phyloP scores from a whole-genome alignment of 1,284 basidiomycete species.

The Fomitiporia mediterranea region DNA sequence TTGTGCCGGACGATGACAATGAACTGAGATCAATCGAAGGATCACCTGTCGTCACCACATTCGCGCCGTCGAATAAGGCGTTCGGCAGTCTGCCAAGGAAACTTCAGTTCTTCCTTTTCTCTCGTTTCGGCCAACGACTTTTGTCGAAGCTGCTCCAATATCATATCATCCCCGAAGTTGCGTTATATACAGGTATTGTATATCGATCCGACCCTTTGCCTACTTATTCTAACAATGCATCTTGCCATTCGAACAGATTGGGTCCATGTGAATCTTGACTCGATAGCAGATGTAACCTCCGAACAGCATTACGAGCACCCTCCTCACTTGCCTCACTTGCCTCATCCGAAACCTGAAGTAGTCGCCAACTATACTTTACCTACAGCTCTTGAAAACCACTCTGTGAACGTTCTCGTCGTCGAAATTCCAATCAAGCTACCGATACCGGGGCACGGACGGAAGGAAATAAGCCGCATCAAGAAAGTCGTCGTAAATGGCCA shows the following conservation, averaged over 20 bases:
- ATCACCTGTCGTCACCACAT: slow-evolving; percentile 51
- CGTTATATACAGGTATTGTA: slow-evolving; percentile 51
- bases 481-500: slow-evolving; percentile 50
- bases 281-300: neutral
- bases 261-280: neutral
- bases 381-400: slow-evolving; percentile 46
- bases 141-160: slow-evolving; percentile 62
- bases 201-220: too few species aligned
- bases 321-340: neutral
- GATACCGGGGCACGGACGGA: slow-evolving; percentile 25
- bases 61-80: slow-evolving; percentile 62
- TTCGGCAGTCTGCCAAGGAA: slow-evolving; percentile 54
- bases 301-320: neutral
- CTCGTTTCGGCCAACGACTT: slow-evolving; percentile 53
- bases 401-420: slow-evolving; percentile 45
- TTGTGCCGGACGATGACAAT: slow-evolving; percentile 34
- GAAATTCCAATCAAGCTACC: slow-evolving; percentile 39
- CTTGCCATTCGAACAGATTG: neutral
- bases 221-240: too few species aligned
- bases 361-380: slow-evolving; percentile 43
- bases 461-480: slow-evolving; percentile 37
- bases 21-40: slow-evolving; percentile 41
- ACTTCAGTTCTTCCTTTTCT: slow-evolving; percentile 62
- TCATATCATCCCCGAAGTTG: slow-evolving; percentile 57
- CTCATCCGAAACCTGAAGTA: slow-evolving; percentile 35